Evolutionary conservation across 2,329 filamentous ascomycete genomes (phyloP).

Genomic region (Exserohilum rostratum): DNA sequence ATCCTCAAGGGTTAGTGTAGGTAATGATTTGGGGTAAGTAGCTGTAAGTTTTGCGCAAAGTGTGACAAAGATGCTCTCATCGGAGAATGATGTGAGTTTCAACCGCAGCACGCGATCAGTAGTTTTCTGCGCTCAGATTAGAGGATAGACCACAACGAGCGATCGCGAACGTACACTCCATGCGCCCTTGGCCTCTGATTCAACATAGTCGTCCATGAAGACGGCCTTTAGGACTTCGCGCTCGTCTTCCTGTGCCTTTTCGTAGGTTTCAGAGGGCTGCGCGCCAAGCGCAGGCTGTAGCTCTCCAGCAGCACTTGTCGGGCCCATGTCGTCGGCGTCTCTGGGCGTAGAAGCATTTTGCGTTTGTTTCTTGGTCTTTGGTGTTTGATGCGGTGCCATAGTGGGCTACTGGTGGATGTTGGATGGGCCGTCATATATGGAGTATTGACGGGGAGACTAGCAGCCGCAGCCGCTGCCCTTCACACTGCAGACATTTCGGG

Average conservation of each 20-base stretch:
- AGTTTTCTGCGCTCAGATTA: conserved; percentile 64
- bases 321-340: conserved; percentile 27
- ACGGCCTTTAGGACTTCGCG: conserved; percentile 84
- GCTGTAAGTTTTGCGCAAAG: conserved; percentile 83
- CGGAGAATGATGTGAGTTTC: conserved; percentile 73
- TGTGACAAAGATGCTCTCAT: conserved; percentile 72
- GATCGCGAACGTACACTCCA: conserved; percentile 73
- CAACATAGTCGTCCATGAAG: conserved; percentile 85
- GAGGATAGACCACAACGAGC: neutral
- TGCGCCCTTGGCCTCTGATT: conserved; percentile 72
- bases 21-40: conserved; percentile 86
- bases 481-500: conserved; percentile 48
- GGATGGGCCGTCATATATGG: conserved; percentile 39
- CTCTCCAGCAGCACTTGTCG: conserved; percentile 34
- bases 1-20: conserved; percentile 72
- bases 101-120: conserved; percentile 82
- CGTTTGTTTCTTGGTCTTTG: conserved; percentile 47
- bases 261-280: conserved; percentile 66
- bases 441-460: conserved; percentile 46
- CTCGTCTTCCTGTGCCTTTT: conserved; percentile 86
- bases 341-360: conserved; percentile 41
- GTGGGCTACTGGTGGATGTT: conserved; percentile 46
- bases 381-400: conserved; percentile 56
- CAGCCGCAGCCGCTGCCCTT: conserved; percentile 57
- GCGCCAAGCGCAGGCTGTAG: conserved; percentile 38